Base-by-base conservation (phyloP, 148 eudicot genomes). In the Heliosperma pusillum region DNA sequence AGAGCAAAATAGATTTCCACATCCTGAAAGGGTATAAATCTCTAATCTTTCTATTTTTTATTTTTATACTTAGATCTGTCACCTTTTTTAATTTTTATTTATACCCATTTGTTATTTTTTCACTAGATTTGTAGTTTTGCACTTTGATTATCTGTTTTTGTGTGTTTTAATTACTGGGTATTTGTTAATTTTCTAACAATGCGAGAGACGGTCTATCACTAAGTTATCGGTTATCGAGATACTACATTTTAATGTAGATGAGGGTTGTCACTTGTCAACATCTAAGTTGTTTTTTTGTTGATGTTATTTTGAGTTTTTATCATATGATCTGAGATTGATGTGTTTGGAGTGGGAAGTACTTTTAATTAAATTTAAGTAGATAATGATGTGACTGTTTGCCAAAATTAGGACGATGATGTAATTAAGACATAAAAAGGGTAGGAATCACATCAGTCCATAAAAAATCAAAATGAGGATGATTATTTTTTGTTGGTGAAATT, bases 1-100 rank as follows among this genome's bases (percentile, higher is more conserved):
- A 13, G 93, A 89, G 85, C 93, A 89, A 71, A 89, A 86, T 58
- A 80, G 90, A 79, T 87, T 87, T 86, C 90, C 80, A 47, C 87
- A 74, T 64, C 90, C 81, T 71, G 86, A 86, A 74, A 84, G 90
- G 88, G 93, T 89, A 89, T 69, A 27, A 60, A 12, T 71, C 9
- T 64, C 20, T 62, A 50, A 10, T 27, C 62, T 56, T 63, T 19
- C 12, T 55, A 13, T 20, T 55, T 78, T 50, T 66, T 1, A 9
- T 55, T 78, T 50, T 66, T 1, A 9, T 57, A 57, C 20, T 58
- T 67, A 66, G 76, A 60, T 27, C 63, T 33, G 52, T 24, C 3
- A 26, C 19, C 12, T 42, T 45, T 25, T 11, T 53, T 10, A 53
- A 13, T 44, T 20, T 22, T 22, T 21, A 13, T 42, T 66, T 20